Conservation (phyloP, 2,329 filamentous ascomycete species). For the Xylogone sp. region DNA sequence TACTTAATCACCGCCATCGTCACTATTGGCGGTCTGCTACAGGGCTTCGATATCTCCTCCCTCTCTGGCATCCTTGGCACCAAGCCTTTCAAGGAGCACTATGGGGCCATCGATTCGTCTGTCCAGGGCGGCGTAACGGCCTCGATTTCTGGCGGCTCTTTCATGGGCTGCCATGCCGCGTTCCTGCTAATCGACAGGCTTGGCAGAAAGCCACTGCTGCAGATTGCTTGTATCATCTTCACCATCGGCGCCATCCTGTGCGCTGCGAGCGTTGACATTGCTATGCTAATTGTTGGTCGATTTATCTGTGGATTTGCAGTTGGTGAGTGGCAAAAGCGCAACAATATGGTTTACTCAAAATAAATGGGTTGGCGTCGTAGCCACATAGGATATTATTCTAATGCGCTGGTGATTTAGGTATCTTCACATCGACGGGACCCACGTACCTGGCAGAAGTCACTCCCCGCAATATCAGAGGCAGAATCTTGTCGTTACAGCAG, state of each 20-base stretch:
- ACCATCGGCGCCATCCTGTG: constrained; percentile 39
- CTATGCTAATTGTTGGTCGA: constrained; percentile 64
- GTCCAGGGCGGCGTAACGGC: constrained; percentile 44
- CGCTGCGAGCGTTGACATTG: constrained; percentile 54
- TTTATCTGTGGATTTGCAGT: constrained; percentile 68
- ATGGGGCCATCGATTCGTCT: constrained; percentile 47
- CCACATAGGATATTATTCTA: constrained; percentile 34
- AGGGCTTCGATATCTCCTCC: constrained; percentile 49
- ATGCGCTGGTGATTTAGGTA: constrained; percentile 31
- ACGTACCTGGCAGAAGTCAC: constrained; percentile 61
- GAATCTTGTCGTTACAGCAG: constrained; percentile 39
- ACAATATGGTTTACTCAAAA: constrained; percentile 31
- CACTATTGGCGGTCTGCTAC: constrained; percentile 4
- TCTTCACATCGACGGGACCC: constrained; percentile 46
- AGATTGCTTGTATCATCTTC: constrained; percentile 42
- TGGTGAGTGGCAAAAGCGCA: constrained; percentile 65
- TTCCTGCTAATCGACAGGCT: constrained; percentile 39
- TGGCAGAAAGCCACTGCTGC: constrained; percentile 39
- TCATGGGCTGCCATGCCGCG: constrained; percentile 41
- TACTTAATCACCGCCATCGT: constrained; percentile 4
- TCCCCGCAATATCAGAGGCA: constrained; percentile 35
- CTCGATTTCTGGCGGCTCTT: constrained; percentile 42
- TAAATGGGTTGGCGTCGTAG: too few species aligned
- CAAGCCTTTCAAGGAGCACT: constrained; percentile 6
- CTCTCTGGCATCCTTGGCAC: constrained; percentile 49